Evolutionary conservation across 345 rosid species (phyloP), one percentile per base, ranked within the genome.

Genomic region (Citrus hindsii): DNA sequence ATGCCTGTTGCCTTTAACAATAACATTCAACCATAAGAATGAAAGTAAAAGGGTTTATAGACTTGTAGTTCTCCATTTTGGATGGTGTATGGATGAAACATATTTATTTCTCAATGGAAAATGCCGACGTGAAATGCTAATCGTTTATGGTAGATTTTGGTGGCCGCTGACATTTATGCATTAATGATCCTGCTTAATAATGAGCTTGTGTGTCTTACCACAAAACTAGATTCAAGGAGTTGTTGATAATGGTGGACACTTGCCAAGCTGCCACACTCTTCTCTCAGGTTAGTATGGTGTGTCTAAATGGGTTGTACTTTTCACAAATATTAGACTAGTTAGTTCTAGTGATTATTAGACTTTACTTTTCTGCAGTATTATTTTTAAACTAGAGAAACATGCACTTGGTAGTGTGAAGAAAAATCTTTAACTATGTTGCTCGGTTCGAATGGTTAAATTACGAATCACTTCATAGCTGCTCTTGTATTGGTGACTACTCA

Each of bases 191-290:
- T 40, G 12, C 61, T 13, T 63, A 42, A 69, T 24, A 66, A 59
- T 71, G 78, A 64, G 33, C 42, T 83, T 16, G 7, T 18, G 28
- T 42, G 19, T 48, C 10, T 61, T 82, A 77, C 77, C 77, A 35
- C 65, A 71, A 79, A 70, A 82, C 69, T 69, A 96, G 98, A 87
- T 96, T 96, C 83, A 96, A 96, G 92, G 99, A 96, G 88, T 84
- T 96, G 86, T 83, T 96, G 84, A 90, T 96, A 84, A 92, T 96
- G 98, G 98, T 94, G 86, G 99, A 96, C 82, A 96, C 98, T 79
- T 96, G 99, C 83, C 99, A 96, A 90, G 99, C 98, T 69, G 92
- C 98, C 73, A 96, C 99, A 82, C 97, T 96, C 77, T 96, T 94
- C 81, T 87, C 90, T 80, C 98, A 96, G 97, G 99, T 95, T 63